Evolutionary conservation across 1,139 yeast species (phyloP).

Genomic region (Pichia sp.): DNA sequence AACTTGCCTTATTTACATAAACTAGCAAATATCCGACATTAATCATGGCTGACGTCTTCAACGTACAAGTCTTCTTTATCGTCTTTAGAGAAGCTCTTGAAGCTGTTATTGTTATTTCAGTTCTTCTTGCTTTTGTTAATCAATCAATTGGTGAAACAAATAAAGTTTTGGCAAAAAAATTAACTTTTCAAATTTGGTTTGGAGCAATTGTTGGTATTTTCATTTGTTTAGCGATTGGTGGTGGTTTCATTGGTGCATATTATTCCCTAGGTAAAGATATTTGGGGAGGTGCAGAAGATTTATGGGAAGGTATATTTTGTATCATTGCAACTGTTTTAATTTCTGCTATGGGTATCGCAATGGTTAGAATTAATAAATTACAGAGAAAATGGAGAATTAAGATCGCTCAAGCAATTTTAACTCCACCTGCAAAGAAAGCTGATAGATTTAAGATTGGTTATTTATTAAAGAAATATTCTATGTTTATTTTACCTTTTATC

Average conservation of each 20-base stretch:
- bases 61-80: conserved; percentile 67
- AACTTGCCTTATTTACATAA: not conserved
- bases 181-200: conserved; percentile 69
- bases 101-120: conserved; percentile 85
- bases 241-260: conserved; percentile 79
- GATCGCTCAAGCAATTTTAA: conserved; percentile 57
- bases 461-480: conserved; percentile 54
- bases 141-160: conserved; percentile 58
- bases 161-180: conserved; percentile 42
- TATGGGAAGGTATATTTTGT: conserved; percentile 90
- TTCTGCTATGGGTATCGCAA: conserved; percentile 86
- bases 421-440: conserved; percentile 30
- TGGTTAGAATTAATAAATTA: conserved; percentile 85
- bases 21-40: not conserved
- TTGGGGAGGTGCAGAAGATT: conserved; percentile 82
- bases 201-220: conserved; percentile 71
- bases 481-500: conserved; percentile 71
- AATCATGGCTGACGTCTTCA: conserved; percentile 35
- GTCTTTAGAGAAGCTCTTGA: conserved; percentile 87
- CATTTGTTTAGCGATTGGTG: conserved; percentile 72
- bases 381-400: conserved; percentile 90
- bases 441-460: conserved; percentile 40
- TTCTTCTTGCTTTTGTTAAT: conserved; percentile 79
- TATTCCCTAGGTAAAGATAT: conserved; percentile 73
- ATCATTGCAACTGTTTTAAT: conserved; percentile 78